Conservation (phyloP, 805 yeast genomes). For the Metschnikowia aberdeeniae region DNA sequence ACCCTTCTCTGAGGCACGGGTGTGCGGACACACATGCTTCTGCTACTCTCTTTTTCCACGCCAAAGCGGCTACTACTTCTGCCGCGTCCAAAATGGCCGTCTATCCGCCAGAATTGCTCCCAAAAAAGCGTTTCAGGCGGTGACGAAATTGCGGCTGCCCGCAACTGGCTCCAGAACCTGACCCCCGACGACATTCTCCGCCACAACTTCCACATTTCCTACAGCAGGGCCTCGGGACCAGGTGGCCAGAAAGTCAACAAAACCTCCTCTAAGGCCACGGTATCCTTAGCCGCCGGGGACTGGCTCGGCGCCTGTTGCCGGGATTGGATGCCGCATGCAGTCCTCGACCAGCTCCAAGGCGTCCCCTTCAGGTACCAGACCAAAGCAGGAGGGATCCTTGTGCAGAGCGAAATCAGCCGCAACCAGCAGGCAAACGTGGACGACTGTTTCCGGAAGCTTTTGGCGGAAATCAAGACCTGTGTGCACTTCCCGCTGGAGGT, state of each 20-base stretch:
- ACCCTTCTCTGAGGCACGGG: no score
- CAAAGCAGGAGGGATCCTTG: slow-evolving; percentile 49
- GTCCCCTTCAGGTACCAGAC: slow-evolving; percentile 51
- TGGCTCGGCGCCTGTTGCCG: slow-evolving; percentile 41
- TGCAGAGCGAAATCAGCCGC: slow-evolving; percentile 59
- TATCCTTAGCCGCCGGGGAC: slow-evolving; percentile 40
- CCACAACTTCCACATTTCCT: slow-evolving; percentile 40
- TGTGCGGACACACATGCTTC: no score
- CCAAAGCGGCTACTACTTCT: no score
- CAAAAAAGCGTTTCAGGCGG: no score
- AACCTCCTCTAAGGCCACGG: slow-evolving; percentile 61
- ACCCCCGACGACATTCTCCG: slow-evolving; percentile 39
- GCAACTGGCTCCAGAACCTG: slow-evolving; percentile 40
- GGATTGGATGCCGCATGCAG: slow-evolving; percentile 57
- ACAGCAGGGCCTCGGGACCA: slow-evolving; percentile 69
- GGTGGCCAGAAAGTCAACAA: slow-evolving; percentile 90
- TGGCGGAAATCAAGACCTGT: slow-evolving; percentile 44
- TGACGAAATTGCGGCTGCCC: slow-evolving; percentile 22
- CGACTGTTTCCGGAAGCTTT: slow-evolving; percentile 58
- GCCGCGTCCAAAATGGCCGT: no score
- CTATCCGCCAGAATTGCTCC: no score
- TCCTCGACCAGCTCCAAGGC: slow-evolving; percentile 38
- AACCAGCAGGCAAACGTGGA: slow-evolving; percentile 54
- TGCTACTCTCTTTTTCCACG: no score
- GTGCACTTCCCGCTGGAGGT: slow-evolving; percentile 48